Conservation (phyloP, 805 yeast genomes). For the Hanseniaspora thailandica region DNA sequence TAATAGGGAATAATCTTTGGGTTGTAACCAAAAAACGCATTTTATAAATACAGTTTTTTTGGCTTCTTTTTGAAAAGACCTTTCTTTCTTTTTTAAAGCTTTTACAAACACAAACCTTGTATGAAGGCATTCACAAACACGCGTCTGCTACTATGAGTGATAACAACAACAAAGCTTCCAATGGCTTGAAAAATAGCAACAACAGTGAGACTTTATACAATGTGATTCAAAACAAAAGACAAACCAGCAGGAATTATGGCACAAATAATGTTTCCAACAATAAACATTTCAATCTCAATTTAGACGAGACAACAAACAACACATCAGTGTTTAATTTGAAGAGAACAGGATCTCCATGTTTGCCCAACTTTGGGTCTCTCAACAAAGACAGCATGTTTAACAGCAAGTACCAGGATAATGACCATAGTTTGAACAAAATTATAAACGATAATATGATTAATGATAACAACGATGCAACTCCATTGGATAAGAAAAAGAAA, state of each 20-base stretch:
- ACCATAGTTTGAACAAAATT: too few relatives aligned
- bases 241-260: not conserved
- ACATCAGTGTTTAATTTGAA: not conserved
- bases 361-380: conserved; percentile 6
- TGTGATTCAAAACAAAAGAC: conserved; percentile 4
- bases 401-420: not conserved
- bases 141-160: not conserved
- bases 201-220: conserved; percentile 10
- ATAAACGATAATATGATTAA: not conserved
- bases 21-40: too few relatives aligned
- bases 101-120: not conserved
- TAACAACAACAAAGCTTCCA: not conserved
- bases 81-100: too few relatives aligned
- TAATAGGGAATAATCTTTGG: too few relatives aligned
- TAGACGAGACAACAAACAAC: not conserved
- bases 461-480: not conserved
- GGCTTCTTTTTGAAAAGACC: too few relatives aligned
- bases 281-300: not conserved
- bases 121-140: not conserved
- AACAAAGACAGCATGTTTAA: not conserved
- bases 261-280: not conserved
- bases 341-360: not conserved
- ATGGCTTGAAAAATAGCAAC: not conserved
- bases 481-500: not conserved
- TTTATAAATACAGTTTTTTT: too few relatives aligned